A percentile compares a stretch with the other conserved stretches of the same genome.
phyloP scores from a whole-genome alignment of 441 rosid genomes.

The Gossypium davidsonii region DNA sequence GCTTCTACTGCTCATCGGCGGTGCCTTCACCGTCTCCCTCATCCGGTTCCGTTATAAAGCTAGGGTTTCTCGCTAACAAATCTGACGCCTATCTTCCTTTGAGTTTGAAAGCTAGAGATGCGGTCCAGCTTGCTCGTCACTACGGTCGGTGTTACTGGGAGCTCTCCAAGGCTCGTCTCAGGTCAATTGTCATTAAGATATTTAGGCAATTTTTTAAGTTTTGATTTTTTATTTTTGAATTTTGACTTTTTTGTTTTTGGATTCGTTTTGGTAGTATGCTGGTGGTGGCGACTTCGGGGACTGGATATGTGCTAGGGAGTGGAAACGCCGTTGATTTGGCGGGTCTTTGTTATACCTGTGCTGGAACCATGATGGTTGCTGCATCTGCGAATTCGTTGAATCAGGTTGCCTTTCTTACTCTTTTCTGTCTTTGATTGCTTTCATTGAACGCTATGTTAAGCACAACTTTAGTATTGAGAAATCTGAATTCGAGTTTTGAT shows the following conservation, averaged over 20 bases:
- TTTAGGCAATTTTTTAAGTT: neutral
- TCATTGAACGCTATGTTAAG: neutral
- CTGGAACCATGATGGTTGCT: constrained; percentile 94
- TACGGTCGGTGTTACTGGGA: constrained; percentile 84
- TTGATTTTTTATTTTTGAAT: neutral
- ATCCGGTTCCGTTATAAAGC: constrained; percentile 26
- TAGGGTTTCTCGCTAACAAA: constrained; percentile 25
- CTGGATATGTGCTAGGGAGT: constrained; percentile 80
- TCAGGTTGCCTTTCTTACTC: constrained; percentile 44
- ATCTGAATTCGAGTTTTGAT: neutral
- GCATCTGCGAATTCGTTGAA: constrained; percentile 89
- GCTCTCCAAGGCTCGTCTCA: constrained; percentile 93
- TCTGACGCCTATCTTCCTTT: constrained; percentile 37
- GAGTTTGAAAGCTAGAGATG: constrained; percentile 29
- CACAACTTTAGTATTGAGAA: neutral
- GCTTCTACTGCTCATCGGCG: constrained; percentile 12
- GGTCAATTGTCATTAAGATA: constrained; percentile 31
- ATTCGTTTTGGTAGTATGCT: constrained; percentile 48
- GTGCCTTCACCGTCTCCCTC: constrained; percentile 12
- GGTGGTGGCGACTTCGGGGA: constrained; percentile 94
- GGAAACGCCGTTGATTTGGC: constrained; percentile 54
- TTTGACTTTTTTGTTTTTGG: neutral
- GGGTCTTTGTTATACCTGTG: constrained; percentile 86
- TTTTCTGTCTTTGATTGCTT: neutral
- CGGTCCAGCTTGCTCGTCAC: constrained; percentile 37